These are phyloP conservation scores for Hysterium pulicare DNA, from an alignment of 2,329 filamentous ascomycete species.

Conservation along the genomic window DNA sequence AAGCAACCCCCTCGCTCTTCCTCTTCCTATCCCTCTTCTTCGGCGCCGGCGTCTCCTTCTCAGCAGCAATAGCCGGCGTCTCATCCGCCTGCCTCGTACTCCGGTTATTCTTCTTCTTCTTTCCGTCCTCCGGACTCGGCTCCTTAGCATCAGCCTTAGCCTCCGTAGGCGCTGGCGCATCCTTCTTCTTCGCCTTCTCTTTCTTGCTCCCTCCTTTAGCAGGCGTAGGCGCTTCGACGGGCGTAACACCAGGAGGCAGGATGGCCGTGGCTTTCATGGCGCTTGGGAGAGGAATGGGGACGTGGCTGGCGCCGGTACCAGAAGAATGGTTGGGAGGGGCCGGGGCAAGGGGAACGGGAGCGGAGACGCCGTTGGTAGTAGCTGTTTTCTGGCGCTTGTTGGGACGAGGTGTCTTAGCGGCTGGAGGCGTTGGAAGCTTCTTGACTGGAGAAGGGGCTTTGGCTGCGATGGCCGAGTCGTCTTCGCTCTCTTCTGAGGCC, in stretches of 20 bases:
- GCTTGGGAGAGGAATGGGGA: slow-evolving; percentile 21
- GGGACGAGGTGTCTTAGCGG: slow-evolving; percentile 29
- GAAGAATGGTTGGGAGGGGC: too few relatives aligned
- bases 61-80: slow-evolving; percentile 7
- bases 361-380: slow-evolving; percentile 19
- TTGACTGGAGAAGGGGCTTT: slow-evolving; percentile 31
- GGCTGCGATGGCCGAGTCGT: slow-evolving; percentile 22
- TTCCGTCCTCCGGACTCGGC: slow-evolving; percentile 26
- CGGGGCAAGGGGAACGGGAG: slow-evolving; percentile 14
- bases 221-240: slow-evolving; percentile 7
- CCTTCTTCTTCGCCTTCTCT: slow-evolving; percentile 33
- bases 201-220: slow-evolving; percentile 23
- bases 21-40: slow-evolving; percentile 32
- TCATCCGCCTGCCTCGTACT: slow-evolving; percentile 30
- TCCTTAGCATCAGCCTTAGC: slow-evolving; percentile 24
- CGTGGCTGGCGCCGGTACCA: too few relatives aligned
- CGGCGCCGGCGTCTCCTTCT: slow-evolving; percentile 11
- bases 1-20: slow-evolving; percentile 18
- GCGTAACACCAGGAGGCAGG: slow-evolving; percentile 10
- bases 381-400: slow-evolving; percentile 39
- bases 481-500: slow-evolving; percentile 27
- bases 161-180: slow-evolving; percentile 24
- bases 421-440: slow-evolving; percentile 19
- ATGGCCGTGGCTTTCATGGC: slow-evolving; percentile 7
- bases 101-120: slow-evolving; percentile 34